Conservation (phyloP, 176 grass and related monocot species). For the Thinopyrum elongatum region DNA sequence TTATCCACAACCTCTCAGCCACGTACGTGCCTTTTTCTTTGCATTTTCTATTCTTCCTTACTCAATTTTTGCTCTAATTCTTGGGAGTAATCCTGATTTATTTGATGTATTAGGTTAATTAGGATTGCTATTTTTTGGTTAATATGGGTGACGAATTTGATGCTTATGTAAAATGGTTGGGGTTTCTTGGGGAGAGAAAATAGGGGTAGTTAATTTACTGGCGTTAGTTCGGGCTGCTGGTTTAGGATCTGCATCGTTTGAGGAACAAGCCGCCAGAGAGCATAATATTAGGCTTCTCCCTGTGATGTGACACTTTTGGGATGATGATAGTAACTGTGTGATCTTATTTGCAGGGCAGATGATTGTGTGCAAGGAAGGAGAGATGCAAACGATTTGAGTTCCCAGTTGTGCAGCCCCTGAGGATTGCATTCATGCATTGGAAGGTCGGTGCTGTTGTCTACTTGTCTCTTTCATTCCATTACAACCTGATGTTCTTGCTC, state of each 20-base stretch:
- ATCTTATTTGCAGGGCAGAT: conserved; percentile 45
- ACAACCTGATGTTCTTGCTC: background rate
- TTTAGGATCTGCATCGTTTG: background rate
- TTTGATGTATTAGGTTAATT: background rate
- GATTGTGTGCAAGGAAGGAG: conserved; percentile 84
- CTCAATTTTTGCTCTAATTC: background rate
- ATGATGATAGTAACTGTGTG: background rate
- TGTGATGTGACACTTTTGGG: background rate
- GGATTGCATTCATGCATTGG: conserved; percentile 28
- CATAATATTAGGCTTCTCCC: background rate
- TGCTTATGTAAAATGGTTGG: background rate
- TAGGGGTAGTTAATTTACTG: too few relatives aligned
- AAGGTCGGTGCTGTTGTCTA: conserved; percentile 48
- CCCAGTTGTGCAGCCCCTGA: conserved; percentile 71
- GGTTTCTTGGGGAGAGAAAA: background rate
- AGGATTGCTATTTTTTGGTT: background rate
- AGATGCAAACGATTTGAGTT: conserved; percentile 93
- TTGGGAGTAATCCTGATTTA: background rate
- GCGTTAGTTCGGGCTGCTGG: background rate
- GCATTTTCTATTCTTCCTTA: background rate
- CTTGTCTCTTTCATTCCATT: background rate
- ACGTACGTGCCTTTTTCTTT: conserved; percentile 29
- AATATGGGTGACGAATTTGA: background rate
- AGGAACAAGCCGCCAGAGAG: background rate
- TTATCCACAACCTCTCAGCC: conserved; percentile 96